Evolutionary conservation across 1,139 yeast species (phyloP).

Genomic region (Arxiozyma heterogenica): DNA sequence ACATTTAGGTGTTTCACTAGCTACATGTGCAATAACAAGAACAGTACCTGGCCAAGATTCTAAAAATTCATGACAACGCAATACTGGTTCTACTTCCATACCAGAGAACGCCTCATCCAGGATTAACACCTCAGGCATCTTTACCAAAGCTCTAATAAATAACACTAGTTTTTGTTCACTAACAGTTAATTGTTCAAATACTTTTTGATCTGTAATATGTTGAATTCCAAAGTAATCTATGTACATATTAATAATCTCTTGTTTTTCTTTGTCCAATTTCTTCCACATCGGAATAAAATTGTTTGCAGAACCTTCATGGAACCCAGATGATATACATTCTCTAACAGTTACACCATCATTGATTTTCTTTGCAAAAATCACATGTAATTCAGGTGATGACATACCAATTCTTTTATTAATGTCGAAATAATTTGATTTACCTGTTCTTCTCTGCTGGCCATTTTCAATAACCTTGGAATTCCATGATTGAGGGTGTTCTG

Average conservation of each 20-base stretch:
- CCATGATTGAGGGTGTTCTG: slow-evolving; percentile 98
- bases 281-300: slow-evolving; percentile 35
- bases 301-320: slow-evolving; percentile 51
- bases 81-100: slow-evolving; percentile 63
- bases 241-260: slow-evolving; percentile 30
- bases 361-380: slow-evolving; percentile 53
- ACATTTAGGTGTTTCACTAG: slow-evolving; percentile 50
- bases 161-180: slow-evolving; percentile 74
- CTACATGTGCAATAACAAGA: slow-evolving; percentile 69
- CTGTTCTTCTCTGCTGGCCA: slow-evolving; percentile 64
- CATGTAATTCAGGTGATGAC: slow-evolving; percentile 86
- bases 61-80: slow-evolving; percentile 57
- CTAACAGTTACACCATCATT: slow-evolving; percentile 37
- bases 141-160: slow-evolving; percentile 66
- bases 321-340: slow-evolving; percentile 67
- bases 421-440: slow-evolving; percentile 67
- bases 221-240: slow-evolving; percentile 32
- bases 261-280: slow-evolving; percentile 33
- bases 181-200: slow-evolving; percentile 48
- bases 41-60: slow-evolving; percentile 59
- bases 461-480: slow-evolving; percentile 54
- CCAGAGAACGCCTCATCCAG: slow-evolving; percentile 92
- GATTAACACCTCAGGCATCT: slow-evolving; percentile 66
- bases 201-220: slow-evolving; percentile 25
- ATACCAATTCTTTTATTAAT: slow-evolving; percentile 76